Base-by-base conservation (phyloP, 2,329 filamentous ascomycete species). In the Diaporthe sp. region DNA sequence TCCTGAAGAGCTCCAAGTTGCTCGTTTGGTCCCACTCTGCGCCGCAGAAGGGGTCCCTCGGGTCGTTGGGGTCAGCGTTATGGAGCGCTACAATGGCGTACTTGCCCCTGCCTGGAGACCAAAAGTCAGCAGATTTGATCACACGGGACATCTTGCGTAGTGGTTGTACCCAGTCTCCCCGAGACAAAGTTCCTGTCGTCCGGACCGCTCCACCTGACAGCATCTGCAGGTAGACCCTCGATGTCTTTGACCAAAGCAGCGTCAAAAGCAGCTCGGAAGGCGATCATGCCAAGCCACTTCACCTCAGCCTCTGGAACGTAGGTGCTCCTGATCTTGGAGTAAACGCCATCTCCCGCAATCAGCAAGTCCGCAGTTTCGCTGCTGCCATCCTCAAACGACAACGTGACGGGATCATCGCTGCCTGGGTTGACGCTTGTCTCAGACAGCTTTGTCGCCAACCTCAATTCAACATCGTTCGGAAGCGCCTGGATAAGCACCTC, bases 231-330 rank as follows among this genome's bases (percentile, higher is more conserved):
- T 4, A 83, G 76, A 33, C 80, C 79, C 2, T 78, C 75, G 13
- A 84, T 82, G 1, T 77, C 72, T 22, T 81, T 76, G 22, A 81
- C 79, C n/a, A 84, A 77, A 17, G 80, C 80, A 9, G 79, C 75
- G 61, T 81, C 80, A 60, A 84, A 84, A 1, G 84, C 79, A 6
- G 81, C 80, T 10, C 83, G 79, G 74, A 84, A 84, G 1, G 83
- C 82, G 5, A 82, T 81, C 79, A 79, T 81, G 6, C 83, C 83
- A 22, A 81, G 83, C 83, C 83, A 84, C 72, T 81, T 78, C 0
- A 82, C 79, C 54, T 79, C 71, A 17, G 80, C 82, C 9, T 77
- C 66, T 19, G 67, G 54, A 22, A 50, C 55, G 33, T 55, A 71
- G 7, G n/a, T 25, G 15, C 33, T 42, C 66, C 72, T 58, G 5